These are phyloP conservation scores for Cronartium quercuum DNA, from an alignment of 1,284 basidiomycete species.

Conservation along the genomic window DNA sequence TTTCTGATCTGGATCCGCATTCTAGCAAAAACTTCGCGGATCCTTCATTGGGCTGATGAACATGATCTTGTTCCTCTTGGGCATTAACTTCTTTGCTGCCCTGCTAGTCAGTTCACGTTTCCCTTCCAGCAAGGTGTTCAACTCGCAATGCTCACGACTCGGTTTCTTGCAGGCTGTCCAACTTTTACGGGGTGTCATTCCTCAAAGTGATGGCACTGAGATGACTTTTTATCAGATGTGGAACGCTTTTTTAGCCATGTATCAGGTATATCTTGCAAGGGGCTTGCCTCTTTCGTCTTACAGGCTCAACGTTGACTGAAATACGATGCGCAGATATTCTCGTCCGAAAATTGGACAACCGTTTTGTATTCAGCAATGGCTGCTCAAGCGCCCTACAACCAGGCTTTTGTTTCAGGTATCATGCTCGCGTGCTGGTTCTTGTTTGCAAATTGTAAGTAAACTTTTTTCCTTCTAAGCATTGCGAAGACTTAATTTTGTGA, in stretches of 20 bases:
- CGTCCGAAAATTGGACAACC: conserved; percentile 89
- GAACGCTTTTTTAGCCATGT: conserved; percentile 82
- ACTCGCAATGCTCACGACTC: no score
- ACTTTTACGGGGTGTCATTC: conserved; percentile 68
- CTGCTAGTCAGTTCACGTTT: conserved; percentile 58
- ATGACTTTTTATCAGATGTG: conserved; percentile 85
- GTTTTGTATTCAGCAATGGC: conserved; percentile 67
- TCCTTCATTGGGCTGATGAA: conserved; percentile 86
- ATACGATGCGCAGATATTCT: conserved; percentile 62
- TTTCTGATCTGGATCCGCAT: background rate
- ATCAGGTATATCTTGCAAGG: conserved; percentile 53
- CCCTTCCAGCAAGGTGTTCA: background rate
- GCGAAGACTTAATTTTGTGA: conserved; percentile 19
- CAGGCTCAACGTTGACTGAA: no score
- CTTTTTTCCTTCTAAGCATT: conserved; percentile 40
- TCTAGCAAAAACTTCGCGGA: conserved; percentile 66
- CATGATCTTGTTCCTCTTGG: conserved; percentile 85
- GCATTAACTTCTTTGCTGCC: conserved; percentile 81
- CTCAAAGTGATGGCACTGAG: conserved; percentile 50
- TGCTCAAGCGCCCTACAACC: conserved; percentile 63
- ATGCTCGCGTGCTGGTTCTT: conserved; percentile 83
- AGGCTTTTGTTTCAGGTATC: conserved; percentile 66
- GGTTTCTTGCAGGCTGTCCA: conserved; percentile 12
- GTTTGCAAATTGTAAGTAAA: conserved; percentile 76
- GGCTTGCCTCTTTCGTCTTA: background rate